Evolutionary conservation across 495 filamentous ascomycete species (phyloP).

Genomic region (Penicillium cosmopolitanum): DNA sequence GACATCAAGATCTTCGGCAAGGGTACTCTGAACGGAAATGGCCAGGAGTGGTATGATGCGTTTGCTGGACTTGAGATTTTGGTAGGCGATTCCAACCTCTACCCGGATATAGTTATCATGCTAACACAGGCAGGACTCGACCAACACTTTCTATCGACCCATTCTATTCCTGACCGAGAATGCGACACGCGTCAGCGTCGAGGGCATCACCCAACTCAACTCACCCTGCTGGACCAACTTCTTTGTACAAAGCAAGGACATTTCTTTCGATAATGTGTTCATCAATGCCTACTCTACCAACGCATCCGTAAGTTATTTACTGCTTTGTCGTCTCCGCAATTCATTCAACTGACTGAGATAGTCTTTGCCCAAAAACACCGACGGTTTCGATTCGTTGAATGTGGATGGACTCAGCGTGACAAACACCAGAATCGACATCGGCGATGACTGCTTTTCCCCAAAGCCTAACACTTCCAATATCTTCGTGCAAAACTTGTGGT

Average conservation of each 20-base stretch:
- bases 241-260: slow-evolving; percentile 54
- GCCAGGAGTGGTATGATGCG: slow-evolving; percentile 53
- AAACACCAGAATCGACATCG: slow-evolving; percentile 54
- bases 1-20: slow-evolving; percentile 59
- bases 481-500: slow-evolving; percentile 60
- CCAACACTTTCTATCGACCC: slow-evolving; percentile 56
- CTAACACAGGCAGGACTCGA: slow-evolving; percentile 39
- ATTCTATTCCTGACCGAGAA: slow-evolving; percentile 61
- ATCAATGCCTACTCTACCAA: slow-evolving; percentile 60
- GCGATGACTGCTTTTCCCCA: slow-evolving; percentile 63
- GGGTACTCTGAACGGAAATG: slow-evolving; percentile 59
- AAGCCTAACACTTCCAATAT: slow-evolving; percentile 63
- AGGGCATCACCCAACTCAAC: slow-evolving; percentile 59
- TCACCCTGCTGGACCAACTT: slow-evolving; percentile 65
- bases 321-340: neutral
- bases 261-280: slow-evolving; percentile 55
- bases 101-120: neutral
- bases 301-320: slow-evolving; percentile 33
- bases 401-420: slow-evolving; percentile 52
- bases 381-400: slow-evolving; percentile 61
- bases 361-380: slow-evolving; percentile 57
- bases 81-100: slow-evolving; percentile 23
- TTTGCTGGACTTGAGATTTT: slow-evolving; percentile 51
- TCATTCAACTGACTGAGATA: slow-evolving; percentile 9
- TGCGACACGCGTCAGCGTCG: slow-evolving; percentile 55